Evolutionary conservation across 495 filamentous ascomycete genomes (phyloP).

Genomic region (Hypoxylon perforatum): DNA sequence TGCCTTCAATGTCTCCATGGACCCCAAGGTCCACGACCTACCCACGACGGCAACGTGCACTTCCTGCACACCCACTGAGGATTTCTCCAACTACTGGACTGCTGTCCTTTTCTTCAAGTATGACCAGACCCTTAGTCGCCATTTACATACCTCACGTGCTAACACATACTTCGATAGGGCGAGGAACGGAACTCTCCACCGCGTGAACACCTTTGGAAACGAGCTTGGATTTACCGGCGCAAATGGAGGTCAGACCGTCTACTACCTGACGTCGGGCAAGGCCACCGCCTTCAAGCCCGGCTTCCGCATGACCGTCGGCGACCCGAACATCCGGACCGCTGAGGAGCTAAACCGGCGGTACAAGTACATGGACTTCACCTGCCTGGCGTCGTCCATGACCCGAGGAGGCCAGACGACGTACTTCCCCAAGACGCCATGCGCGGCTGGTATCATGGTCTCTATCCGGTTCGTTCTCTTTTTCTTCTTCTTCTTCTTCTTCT

Average conservation of each 20-base stretch:
- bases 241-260: constrained; percentile 55
- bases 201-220: constrained; percentile 55
- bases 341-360: constrained; percentile 54
- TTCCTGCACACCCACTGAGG: constrained; percentile 46
- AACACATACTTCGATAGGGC: constrained; percentile 40
- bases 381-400: constrained; percentile 51
- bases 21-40: constrained; percentile 42
- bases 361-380: constrained; percentile 55
- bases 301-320: constrained; percentile 60
- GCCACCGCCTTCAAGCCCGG: constrained; percentile 57
- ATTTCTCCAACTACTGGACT: constrained; percentile 57
- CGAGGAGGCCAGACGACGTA: constrained; percentile 52
- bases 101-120: constrained; percentile 54
- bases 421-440: constrained; percentile 48
- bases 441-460: constrained; percentile 54
- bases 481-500: constrained; percentile 17
- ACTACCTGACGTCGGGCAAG: constrained; percentile 53
- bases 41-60: constrained; percentile 50
- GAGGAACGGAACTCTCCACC: constrained; percentile 55
- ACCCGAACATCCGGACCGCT: constrained; percentile 52
- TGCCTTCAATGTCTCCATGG: constrained; percentile 51
- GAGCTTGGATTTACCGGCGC: constrained; percentile 52
- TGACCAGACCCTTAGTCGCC: not conserved
- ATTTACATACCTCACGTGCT: constrained; percentile 5
- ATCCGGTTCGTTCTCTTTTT: constrained; percentile 42